These are phyloP conservation scores for Kluyveromyces nonfermentans DNA, from an alignment of 805 yeast genomes.

Conservation along the genomic window DNA sequence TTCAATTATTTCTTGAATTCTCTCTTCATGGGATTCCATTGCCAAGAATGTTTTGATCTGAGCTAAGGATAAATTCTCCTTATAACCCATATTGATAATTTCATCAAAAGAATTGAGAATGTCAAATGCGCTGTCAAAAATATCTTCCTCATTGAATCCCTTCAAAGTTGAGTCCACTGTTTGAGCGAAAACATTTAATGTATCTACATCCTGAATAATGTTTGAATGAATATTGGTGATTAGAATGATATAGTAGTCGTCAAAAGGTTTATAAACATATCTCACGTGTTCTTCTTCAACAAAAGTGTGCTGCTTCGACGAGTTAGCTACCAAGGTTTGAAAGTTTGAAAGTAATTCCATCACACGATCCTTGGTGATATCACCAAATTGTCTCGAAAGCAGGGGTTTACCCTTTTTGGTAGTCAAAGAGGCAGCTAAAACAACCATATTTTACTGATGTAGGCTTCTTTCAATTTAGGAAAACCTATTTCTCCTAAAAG, in stretches of 20 bases:
- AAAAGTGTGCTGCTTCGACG: conserved; percentile 76
- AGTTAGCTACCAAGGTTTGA: conserved; percentile 64
- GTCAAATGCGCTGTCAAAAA: conserved; percentile 78
- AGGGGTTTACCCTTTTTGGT: conserved; percentile 90
- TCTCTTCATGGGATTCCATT: conserved; percentile 98
- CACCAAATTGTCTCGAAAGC: conserved; percentile 85
- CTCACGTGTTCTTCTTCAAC: conserved; percentile 89
- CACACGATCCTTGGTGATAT: conserved; percentile 73
- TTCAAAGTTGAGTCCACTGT: conserved; percentile 69
- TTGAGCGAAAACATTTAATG: conserved; percentile 76
- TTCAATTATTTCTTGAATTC: conserved; percentile 95
- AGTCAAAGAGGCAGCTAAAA: conserved; percentile 89
- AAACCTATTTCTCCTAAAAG: neutral
- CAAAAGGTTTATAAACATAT: conserved; percentile 92
- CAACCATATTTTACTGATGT: conserved; percentile 39
- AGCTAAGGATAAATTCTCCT: conserved; percentile 70
- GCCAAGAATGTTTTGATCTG: conserved; percentile 86
- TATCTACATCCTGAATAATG: conserved; percentile 88
- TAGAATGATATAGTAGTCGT: conserved; percentile 82
- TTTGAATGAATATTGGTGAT: conserved; percentile 88
- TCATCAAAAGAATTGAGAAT: conserved; percentile 90
- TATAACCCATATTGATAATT: conserved; percentile 79
- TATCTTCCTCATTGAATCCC: conserved; percentile 69
- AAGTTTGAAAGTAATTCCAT: conserved; percentile 78
- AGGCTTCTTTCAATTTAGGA: neutral